These are phyloP conservation scores for Artomyces pyxidatus DNA, from an alignment of 768 basidiomycete genomes.

Conservation along the genomic window DNA sequence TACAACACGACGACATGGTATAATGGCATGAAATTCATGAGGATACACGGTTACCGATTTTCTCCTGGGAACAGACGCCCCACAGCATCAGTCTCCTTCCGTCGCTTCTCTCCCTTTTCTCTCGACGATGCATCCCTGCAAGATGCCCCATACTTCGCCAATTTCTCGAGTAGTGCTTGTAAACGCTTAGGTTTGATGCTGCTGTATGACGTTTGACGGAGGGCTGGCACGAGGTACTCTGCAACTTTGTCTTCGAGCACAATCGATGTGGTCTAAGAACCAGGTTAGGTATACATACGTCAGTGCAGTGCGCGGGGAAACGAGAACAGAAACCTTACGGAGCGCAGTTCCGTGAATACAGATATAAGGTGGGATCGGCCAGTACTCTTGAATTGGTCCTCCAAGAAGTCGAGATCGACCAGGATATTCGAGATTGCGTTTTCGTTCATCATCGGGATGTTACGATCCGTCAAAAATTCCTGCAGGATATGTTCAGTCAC, in stretches of 20 bases:
- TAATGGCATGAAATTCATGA: background rate
- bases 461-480: conserved; percentile 73
- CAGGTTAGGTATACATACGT: background rate
- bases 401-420: conserved; percentile 82
- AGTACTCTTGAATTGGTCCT: conserved; percentile 74
- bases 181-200: conserved; percentile 64
- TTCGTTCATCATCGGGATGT: conserved; percentile 77
- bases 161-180: conserved; percentile 70
- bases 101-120: conserved; percentile 62
- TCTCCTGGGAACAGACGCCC: conserved; percentile 68
- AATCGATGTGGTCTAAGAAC: conserved; percentile 56
- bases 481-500: conserved; percentile 21
- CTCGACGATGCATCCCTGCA: conserved; percentile 51
- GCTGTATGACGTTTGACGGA: conserved; percentile 59
- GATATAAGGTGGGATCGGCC: conserved; percentile 61
- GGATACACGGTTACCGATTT: conserved; percentile 32
- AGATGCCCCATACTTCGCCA: conserved; percentile 57
- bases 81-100: conserved; percentile 72
- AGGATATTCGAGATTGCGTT: conserved; percentile 81
- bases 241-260: conserved; percentile 66
- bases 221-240: conserved; percentile 67
- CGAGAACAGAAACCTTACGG: conserved; percentile 38
- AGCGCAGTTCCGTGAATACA: conserved; percentile 73
- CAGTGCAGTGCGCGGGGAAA: background rate
- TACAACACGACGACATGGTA: background rate